Evolutionary conservation across 2,329 filamentous ascomycete species (phyloP).

Genomic region (Ilyonectria mors-panacis): DNA sequence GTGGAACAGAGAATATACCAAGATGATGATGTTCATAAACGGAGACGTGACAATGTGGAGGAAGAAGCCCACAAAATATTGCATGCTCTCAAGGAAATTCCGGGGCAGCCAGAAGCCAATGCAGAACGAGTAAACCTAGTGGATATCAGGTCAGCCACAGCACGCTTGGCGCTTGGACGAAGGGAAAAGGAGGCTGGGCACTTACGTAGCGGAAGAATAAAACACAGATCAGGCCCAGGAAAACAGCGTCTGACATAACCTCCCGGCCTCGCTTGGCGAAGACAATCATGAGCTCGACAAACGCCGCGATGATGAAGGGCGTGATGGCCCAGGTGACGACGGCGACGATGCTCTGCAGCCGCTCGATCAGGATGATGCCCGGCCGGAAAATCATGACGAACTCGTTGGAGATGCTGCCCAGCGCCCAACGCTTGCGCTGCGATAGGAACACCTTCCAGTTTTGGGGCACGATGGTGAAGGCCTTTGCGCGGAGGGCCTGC

Average conservation of each 20-base stretch:
- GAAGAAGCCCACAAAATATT: constrained; percentile 58
- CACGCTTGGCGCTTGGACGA: constrained; percentile 11
- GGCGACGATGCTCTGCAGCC: constrained; percentile 62
- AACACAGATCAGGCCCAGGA: constrained; percentile 56
- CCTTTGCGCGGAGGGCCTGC: constrained; percentile 62
- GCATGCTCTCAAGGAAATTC: constrained; percentile 55
- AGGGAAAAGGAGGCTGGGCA: constrained; percentile 23
- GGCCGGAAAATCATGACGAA: constrained; percentile 63
- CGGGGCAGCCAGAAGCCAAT: constrained; percentile 60
- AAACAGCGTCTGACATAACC: constrained; percentile 54
- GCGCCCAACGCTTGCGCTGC: constrained; percentile 64
- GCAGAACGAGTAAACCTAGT: constrained; percentile 58
- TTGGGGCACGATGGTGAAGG: constrained; percentile 63
- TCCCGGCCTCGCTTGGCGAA: constrained; percentile 52
- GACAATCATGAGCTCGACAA: constrained; percentile 55
- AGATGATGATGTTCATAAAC: constrained; percentile 60
- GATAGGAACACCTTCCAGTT: constrained; percentile 63
- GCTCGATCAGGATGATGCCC: constrained; percentile 59
- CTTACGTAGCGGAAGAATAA: constrained; percentile 59
- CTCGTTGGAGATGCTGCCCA: constrained; percentile 65
- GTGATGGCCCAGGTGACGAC: constrained; percentile 63
- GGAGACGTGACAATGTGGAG: constrained; percentile 57
- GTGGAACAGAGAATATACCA: constrained; percentile 59
- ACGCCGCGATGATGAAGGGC: constrained; percentile 60
- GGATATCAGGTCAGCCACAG: constrained; percentile 32